phyloP scores from a whole-genome alignment of 306 rosid species.

The Calophaca sinica region DNA sequence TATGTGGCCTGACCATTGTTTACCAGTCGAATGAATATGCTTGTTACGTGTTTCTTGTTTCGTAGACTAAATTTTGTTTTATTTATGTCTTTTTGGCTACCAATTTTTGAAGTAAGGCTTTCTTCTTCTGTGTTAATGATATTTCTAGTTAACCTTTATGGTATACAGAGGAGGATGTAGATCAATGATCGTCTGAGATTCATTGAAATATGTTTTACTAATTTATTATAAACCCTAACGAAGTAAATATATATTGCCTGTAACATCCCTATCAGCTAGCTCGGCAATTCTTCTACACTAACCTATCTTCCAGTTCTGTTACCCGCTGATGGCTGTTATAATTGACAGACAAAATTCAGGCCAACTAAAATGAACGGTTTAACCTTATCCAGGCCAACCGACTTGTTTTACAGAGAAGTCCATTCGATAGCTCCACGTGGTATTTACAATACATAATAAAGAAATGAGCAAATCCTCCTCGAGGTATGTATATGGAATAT shows the following conservation, averaged over 20 bases:
- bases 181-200: slow-evolving; percentile 15
- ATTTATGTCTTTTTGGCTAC: slow-evolving; percentile 10
- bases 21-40: slow-evolving; percentile 30
- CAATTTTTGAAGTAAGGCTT: slow-evolving; percentile 36
- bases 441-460: not conserved
- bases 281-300: not conserved
- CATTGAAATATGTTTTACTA: slow-evolving; percentile 15
- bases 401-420: not conserved
- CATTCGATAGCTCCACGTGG: not conserved
- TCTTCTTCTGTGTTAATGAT: slow-evolving; percentile 2
- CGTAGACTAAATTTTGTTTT: slow-evolving; percentile 11
- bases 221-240: not conserved
- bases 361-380: no score
- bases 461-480: no score
- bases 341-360: no score
- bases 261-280: not conserved
- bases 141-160: slow-evolving; percentile 24
- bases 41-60: slow-evolving; percentile 34
- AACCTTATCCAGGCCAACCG: not conserved
- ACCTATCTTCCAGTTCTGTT: no score
- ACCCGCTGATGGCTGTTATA: no score
- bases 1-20: slow-evolving; percentile 32
- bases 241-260: not conserved
- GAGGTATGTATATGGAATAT: no score
- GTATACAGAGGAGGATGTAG: slow-evolving; percentile 22